Base-by-base conservation (phyloP, 2,329 filamentous ascomycete genomes). In the Trichoderma polysporum region DNA sequence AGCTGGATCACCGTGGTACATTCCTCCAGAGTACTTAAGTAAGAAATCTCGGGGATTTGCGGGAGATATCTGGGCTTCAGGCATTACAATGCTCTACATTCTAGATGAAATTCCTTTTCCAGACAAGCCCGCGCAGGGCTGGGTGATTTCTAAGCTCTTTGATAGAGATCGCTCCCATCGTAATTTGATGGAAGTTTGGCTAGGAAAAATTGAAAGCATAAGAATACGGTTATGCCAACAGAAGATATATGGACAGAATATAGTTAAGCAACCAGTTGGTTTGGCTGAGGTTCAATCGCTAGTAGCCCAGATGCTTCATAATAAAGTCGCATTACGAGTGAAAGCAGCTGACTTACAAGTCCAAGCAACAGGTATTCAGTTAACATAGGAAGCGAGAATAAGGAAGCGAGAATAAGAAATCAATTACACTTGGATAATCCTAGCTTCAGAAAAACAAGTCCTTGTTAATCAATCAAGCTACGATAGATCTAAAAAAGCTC, bases 1-100 rank as follows among this genome's bases (percentile, higher is more conserved):
- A 4, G 19, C 19, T 3, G 54, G 54, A 39, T 27, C 37, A 13
- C 33, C 54, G 27, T 61, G 45, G 45, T 61, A 61, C 15, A 2
- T 61, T n/a, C 58, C 58, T 19, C 58, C 45, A 4, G 58, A 61
- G 19, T 49, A 33, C 15, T 29, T 61, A 6, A 15, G 1, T 33
- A 22, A 29, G 13, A 7, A 13, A 5, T 35, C 19, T 19, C 31
- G 49, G 22, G 60, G 60, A 33, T 39, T 31, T 27, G 19, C 31
- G 4, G 47, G 60, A 22, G 60, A 63, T 54, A 33, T 63, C 13
- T 63, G n/a, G 29, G 60, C 60, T 29, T 22, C 54, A 17, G 60
- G 47, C 4, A 45, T 63, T 53, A 63, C 49, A 27, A 53, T 63
- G 47, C 25, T 63, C 5, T 54, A 63, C 7, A 6, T 61, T n/a